Evolutionary conservation across 805 yeast genomes (phyloP).

Genomic region (Nakazawaea ernobii): DNA sequence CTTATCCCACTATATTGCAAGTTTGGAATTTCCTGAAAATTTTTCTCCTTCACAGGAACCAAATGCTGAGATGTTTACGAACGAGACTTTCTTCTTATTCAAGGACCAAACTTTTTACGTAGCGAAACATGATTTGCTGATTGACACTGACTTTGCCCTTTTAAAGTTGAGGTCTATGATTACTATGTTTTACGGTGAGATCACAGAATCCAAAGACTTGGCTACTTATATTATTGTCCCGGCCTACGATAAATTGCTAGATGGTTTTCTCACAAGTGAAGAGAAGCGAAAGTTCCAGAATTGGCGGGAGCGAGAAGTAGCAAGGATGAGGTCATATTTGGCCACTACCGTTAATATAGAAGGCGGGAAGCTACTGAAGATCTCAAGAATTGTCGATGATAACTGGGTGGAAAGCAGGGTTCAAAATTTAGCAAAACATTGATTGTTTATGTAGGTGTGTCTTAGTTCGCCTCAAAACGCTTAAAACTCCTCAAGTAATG

Average conservation of each 20-base stretch:
- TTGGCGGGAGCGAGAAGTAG: constrained; percentile 7
- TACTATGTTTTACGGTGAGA: constrained; percentile 39
- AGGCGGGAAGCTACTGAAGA: constrained; percentile 11
- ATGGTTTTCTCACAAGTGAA: constrained; percentile 3
- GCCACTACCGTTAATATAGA: constrained; percentile 1
- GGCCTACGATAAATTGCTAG: constrained; percentile 5
- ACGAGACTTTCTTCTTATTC: constrained; percentile 23
- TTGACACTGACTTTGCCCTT: constrained; percentile 5
- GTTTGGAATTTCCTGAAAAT: constrained; percentile 11
- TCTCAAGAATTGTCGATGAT: constrained; percentile 32
- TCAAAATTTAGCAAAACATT: too few relatives aligned
- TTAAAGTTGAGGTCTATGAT: constrained; percentile 21
- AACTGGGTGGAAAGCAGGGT: constrained; percentile 13
- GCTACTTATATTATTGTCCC: constrained; percentile 37
- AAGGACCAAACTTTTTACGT: neutral
- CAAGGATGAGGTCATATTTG: constrained; percentile 2
- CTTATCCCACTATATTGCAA: constrained; percentile 11
- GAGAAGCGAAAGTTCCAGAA: neutral
- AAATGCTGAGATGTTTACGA: constrained; percentile 12
- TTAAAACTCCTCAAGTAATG: too few relatives aligned
- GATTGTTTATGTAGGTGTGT: too few relatives aligned
- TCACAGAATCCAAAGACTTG: constrained; percentile 21
- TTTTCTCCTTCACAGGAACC: neutral
- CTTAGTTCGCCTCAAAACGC: too few relatives aligned
- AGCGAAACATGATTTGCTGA: too few relatives aligned